phyloP scores from a whole-genome alignment of 768 basidiomycete genomes.

The Hypholoma fasciculare region DNA sequence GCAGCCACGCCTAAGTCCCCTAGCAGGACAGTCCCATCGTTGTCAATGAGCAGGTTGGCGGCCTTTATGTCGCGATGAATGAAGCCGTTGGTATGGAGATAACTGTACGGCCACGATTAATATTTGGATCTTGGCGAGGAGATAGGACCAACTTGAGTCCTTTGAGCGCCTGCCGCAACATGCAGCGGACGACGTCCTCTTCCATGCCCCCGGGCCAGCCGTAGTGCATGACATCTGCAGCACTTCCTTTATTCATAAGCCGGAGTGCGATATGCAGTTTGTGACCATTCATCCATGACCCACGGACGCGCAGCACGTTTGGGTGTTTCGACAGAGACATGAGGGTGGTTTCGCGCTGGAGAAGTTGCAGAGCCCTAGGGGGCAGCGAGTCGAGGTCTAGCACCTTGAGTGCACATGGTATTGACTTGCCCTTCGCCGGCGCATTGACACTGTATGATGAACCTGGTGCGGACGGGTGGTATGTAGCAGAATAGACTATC shows the following conservation, averaged over 20 bases:
- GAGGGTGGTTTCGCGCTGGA: slow-evolving; percentile 84
- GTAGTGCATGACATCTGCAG: slow-evolving; percentile 82
- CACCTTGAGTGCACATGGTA: slow-evolving; percentile 84
- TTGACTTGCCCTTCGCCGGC: slow-evolving; percentile 16
- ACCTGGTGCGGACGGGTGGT: slow-evolving; percentile 34
- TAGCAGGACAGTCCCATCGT: slow-evolving; percentile 86
- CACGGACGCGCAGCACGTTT: slow-evolving; percentile 90
- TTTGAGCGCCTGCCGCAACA: slow-evolving; percentile 81
- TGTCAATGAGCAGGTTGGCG: slow-evolving; percentile 89
- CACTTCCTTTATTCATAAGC: slow-evolving; percentile 88
- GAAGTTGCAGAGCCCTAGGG: slow-evolving; percentile 64
- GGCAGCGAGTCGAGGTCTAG: slow-evolving; percentile 83
- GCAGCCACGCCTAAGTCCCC: slow-evolving; percentile 94
- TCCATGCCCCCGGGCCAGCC: slow-evolving; percentile 89
- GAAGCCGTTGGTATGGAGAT: slow-evolving; percentile 86
- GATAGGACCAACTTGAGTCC: slow-evolving; percentile 71
- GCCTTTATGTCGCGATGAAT: slow-evolving; percentile 96
- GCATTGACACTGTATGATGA: slow-evolving; percentile 5
- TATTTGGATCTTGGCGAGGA: not conserved
- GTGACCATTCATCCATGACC: slow-evolving; percentile 84
- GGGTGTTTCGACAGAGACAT: slow-evolving; percentile 94
- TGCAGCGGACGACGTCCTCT: slow-evolving; percentile 85
- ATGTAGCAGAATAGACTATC: slow-evolving; percentile 81
- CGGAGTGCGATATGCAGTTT: slow-evolving; percentile 85
- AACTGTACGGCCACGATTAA: slow-evolving; percentile 40